These are phyloP conservation scores for Rutstroemia sp. DNA, from an alignment of 2,329 filamentous ascomycete genomes.

Conservation along the genomic window DNA sequence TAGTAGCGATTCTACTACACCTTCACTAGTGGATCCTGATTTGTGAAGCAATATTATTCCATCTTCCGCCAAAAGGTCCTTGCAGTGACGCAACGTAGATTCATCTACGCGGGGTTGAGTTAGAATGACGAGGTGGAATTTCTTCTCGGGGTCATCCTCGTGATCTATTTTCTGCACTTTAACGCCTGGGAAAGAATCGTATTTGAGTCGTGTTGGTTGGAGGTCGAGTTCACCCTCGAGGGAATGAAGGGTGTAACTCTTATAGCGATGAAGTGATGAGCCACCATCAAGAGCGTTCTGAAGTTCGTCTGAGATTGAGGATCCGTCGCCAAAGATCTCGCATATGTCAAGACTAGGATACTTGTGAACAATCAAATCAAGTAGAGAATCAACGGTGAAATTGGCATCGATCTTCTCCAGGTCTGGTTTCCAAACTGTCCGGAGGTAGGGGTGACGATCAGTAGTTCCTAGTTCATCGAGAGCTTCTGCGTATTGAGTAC, in stretches of 20 bases:
- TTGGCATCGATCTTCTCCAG: background rate
- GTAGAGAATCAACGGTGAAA: background rate
- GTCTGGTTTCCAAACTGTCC: constrained; percentile 5
- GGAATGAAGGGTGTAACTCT: background rate
- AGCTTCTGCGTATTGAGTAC: background rate
- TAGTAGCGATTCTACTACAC: background rate
- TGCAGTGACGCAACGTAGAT: background rate
- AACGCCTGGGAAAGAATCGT: background rate
- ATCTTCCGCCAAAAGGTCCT: background rate
- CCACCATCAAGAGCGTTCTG: background rate
- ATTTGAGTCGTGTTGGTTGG: background rate
- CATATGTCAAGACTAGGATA: background rate
- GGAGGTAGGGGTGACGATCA: constrained; percentile 4
- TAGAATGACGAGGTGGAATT: background rate
- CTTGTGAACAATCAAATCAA: constrained; percentile 2
- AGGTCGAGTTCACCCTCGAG: background rate
- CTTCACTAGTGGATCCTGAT: background rate
- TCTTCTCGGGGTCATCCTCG: background rate
- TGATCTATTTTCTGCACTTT: background rate
- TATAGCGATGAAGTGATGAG: background rate
- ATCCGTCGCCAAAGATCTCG: background rate
- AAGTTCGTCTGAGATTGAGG: background rate
- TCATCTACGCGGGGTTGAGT: background rate
- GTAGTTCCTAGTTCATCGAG: background rate
- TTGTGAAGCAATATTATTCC: background rate